Percentiles rank a stretch among this genome's conserved stretches.
phyloP scores from a whole-genome alignment of 2,329 filamentous ascomycete genomes.

The Epichloe gansuensis region DNA sequence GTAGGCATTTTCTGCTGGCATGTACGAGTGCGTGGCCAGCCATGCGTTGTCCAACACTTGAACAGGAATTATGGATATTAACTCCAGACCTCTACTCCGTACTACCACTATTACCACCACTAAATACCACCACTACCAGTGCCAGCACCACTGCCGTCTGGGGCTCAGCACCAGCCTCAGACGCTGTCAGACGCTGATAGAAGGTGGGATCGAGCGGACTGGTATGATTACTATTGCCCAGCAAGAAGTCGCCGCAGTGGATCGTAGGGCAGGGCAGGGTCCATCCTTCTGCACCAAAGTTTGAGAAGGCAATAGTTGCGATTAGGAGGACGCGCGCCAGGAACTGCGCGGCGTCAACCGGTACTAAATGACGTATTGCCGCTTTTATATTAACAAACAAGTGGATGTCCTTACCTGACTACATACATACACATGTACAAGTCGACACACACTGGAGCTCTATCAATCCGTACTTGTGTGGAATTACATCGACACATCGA shows the following conservation, averaged over 20 bases:
- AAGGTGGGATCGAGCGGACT: neutral
- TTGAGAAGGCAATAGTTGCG: neutral
- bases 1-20: slow-evolving; percentile 11
- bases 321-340: neutral
- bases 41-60: slow-evolving; percentile 12
- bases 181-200: neutral
- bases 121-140: neutral
- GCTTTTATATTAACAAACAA: too few relatives aligned
- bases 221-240: too few relatives aligned
- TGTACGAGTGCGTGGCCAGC: slow-evolving; percentile 20
- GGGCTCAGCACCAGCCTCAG: neutral
- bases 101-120: neutral
- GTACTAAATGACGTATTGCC: too few relatives aligned
- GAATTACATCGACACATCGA: neutral
- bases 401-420: too few relatives aligned
- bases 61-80: too few relatives aligned
- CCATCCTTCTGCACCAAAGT: too few relatives aligned
- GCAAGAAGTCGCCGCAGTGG: too few relatives aligned
- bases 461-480: too few relatives aligned
- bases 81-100: too few relatives aligned
- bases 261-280: too few relatives aligned
- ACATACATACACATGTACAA: too few relatives aligned
- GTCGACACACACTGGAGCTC: too few relatives aligned
- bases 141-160: neutral
- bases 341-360: neutral